Base-by-base conservation (phyloP, 2,329 filamentous ascomycete species). In the Colletotrichum simmondsii region DNA sequence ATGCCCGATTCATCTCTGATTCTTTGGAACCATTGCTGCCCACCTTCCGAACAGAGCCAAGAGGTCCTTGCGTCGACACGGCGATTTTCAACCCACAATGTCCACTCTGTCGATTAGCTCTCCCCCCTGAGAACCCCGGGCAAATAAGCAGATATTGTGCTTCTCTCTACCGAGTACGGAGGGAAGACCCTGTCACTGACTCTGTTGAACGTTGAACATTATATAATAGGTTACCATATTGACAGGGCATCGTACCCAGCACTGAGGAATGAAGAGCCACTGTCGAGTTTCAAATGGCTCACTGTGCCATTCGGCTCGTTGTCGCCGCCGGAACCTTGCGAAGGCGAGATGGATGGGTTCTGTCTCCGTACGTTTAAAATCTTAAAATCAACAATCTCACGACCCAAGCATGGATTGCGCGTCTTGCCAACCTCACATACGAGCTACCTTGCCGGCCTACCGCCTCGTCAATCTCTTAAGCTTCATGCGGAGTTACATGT, bases 401-500 rank as follows among this genome's bases (percentile, higher is more conserved):
- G 6, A 2, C 14, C n/a, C 28, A 35, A n/a, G 30, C 52, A 26
- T 63, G 53, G 68, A 35, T 49, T 72, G 42, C 65, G 24, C 19
- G 14, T 59, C 10, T 64, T 59, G 3, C 37, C 24, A 24, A 24
- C 1, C 35, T 19, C 7, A 66, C 1, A n/a, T n/a, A 14, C 8
- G 19, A 52, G 35, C 49, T 16, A 5, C 30, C 35, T 10, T 24
- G 32, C 28, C 53, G 37, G 57, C 46, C 42, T 32, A 6, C 56
- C 56, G 19, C 49, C 26, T 24, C n/a, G 58, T 26, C 35, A 49
- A 37, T n/a, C 49, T 42, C 37, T 63, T 64, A 46, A 72, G 65
- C 65, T 72, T 60, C 37, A 64, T 22, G n/a, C 22, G 4, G 10
- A 10, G 16, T 16, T 4, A 8, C 30, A 16, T 63, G 28, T 32